These are phyloP conservation scores for Fistulina hepatica DNA, from an alignment of 1,284 basidiomycete species.

Conservation along the genomic window DNA sequence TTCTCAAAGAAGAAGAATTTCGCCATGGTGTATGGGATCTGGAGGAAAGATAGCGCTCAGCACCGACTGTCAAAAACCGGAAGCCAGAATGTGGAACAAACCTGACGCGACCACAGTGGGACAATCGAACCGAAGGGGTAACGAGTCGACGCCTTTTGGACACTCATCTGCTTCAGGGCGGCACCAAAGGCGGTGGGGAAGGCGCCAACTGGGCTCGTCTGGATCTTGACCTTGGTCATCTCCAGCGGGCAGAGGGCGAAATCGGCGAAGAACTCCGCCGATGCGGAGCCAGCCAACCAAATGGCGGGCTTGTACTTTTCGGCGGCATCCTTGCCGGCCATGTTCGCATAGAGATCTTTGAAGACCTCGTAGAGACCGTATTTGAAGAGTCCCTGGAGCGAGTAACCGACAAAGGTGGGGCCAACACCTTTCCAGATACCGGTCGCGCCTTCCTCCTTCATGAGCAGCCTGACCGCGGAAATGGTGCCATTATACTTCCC, in stretches of 20 bases:
- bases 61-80: neutral
- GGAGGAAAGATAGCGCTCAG: slow-evolving; percentile 2
- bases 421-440: slow-evolving; percentile 94
- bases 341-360: slow-evolving; percentile 86
- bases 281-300: slow-evolving; percentile 90
- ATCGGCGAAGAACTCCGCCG: slow-evolving; percentile 93
- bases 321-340: slow-evolving; percentile 76
- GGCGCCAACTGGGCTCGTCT: slow-evolving; percentile 60
- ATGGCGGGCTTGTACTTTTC: slow-evolving; percentile 85
- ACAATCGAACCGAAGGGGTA: slow-evolving; percentile 74
- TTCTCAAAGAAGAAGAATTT: slow-evolving; percentile 82
- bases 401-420: slow-evolving; percentile 88
- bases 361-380: slow-evolving; percentile 94
- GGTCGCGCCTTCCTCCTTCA: slow-evolving; percentile 72
- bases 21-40: slow-evolving; percentile 84
- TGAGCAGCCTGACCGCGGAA: slow-evolving; percentile 61
- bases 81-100: slow-evolving; percentile 21
- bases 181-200: slow-evolving; percentile 65
- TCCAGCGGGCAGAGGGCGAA: slow-evolving; percentile 76
- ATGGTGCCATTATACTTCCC: slow-evolving; percentile 68
- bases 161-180: slow-evolving; percentile 58
- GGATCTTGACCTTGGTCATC: slow-evolving; percentile 82
- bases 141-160: slow-evolving; percentile 53
- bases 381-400: slow-evolving; percentile 94
- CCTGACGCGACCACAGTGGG: slow-evolving; percentile 77